These are phyloP conservation scores for Cymodocea nodosa DNA, from an alignment of 116 monocot genomes.

Conservation along the genomic window DNA sequence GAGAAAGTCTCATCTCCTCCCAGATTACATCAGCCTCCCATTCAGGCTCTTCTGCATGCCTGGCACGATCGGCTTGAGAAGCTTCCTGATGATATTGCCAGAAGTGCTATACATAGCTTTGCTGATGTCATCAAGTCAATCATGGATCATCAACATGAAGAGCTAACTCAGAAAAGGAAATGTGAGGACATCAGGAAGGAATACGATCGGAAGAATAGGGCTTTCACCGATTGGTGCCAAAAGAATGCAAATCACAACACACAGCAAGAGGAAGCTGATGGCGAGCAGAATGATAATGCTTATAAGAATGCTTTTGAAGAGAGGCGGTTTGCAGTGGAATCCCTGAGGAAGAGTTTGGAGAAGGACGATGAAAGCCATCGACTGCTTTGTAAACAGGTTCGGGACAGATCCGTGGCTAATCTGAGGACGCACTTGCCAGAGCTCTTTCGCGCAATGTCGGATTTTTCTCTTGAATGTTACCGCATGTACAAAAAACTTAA, in stretches of 20 bases:
- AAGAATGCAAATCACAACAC: conserved; percentile 25
- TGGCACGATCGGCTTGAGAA: conserved; percentile 73
- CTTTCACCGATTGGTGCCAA: conserved; percentile 70
- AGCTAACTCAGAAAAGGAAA: conserved; percentile 45
- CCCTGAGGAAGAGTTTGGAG: conserved; percentile 46
- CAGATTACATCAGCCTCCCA: conserved; percentile 23
- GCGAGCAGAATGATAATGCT: conserved; percentile 18
- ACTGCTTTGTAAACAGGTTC: conserved; percentile 52
- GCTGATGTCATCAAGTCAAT: conserved; percentile 43
- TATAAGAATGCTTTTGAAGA: conserved; percentile 46
- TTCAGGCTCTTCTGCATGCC: conserved; percentile 37
- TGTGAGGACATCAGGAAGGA: conserved; percentile 46
- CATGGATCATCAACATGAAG: conserved; percentile 48
- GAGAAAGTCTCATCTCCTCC: conserved; percentile 54
- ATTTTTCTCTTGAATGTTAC: conserved; percentile 48
- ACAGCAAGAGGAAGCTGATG: conserved; percentile 2
- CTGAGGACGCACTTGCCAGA: conserved; percentile 77
- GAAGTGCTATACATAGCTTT: conserved; percentile 39
- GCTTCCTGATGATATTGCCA: conserved; percentile 51
- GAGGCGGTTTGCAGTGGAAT: conserved; percentile 49
- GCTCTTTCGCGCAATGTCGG: conserved; percentile 65
- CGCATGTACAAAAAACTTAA: conserved; percentile 57
- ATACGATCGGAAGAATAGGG: conserved; percentile 31
- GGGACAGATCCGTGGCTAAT: conserved; percentile 59
- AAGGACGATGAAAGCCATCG: conserved; percentile 39